phyloP scores from a whole-genome alignment of 306 rosid genomes.

The Lotus japonicus region DNA sequence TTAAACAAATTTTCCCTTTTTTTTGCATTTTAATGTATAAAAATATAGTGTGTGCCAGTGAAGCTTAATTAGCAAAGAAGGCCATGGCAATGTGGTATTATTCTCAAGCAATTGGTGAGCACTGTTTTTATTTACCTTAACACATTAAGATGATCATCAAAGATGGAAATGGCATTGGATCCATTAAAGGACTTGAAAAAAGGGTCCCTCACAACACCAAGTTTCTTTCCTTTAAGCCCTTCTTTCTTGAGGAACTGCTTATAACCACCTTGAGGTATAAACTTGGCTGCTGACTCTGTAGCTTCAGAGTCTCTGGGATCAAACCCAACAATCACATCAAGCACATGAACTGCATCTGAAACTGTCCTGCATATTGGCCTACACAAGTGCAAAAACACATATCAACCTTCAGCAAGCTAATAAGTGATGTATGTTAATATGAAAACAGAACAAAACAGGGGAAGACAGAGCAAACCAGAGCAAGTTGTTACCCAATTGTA shows the following conservation, averaged over 20 bases:
- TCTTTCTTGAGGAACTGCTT: slow-evolving; percentile 43
- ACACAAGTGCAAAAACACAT: neutral
- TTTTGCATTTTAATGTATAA: neutral
- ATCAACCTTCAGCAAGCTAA: neutral
- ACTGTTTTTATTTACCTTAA: slow-evolving; percentile 29
- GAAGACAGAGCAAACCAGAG: neutral
- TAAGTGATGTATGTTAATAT: neutral
- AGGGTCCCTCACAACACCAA: slow-evolving; percentile 56
- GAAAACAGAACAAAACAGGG: no score
- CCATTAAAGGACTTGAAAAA: slow-evolving; percentile 29
- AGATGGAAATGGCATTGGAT: slow-evolving; percentile 30
- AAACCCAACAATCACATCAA: slow-evolving; percentile 61
- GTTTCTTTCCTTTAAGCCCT: slow-evolving; percentile 61
- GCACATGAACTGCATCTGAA: slow-evolving; percentile 67
- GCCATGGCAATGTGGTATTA: no score
- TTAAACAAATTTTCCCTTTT: no score
- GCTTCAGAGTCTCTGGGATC: slow-evolving; percentile 53
- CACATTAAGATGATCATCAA: slow-evolving; percentile 36
- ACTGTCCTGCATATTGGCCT: slow-evolving; percentile 77
- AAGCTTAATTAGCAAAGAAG: neutral
- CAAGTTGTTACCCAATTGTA: slow-evolving; percentile 43
- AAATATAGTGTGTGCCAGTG: no score
- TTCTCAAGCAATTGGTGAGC: neutral
- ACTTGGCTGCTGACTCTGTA: slow-evolving; percentile 37
- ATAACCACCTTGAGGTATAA: slow-evolving; percentile 53